Base-by-base conservation (phyloP, 1,284 basidiomycete species). In the Leccinum pseudoinsigne region DNA sequence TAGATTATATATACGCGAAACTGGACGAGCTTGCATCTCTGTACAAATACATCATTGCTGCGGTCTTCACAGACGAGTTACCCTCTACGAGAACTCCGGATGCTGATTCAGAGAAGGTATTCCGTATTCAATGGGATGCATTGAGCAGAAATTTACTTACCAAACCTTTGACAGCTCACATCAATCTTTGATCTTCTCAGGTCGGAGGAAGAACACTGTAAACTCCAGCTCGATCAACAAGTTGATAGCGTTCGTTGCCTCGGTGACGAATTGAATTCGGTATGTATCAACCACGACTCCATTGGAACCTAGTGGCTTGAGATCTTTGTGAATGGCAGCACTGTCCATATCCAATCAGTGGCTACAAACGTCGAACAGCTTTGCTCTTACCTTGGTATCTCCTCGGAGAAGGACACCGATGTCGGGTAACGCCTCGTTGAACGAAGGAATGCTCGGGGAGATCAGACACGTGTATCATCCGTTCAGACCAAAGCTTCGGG, bases 261-360 rank as follows among this genome's bases (percentile, higher is more conserved):
- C 28, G 28, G 28, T 28, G 87, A 88, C 65, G 89, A 92, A 70
- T 80, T 92, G 40, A 92, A 91, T 68, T 78, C 79, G 58, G 89
- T 87, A 67, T 65, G 82, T 72, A 38, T 40, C 18, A 5, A 54
- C 58, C 11, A 12, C 38, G 45, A 54, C 18, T 59, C 16, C 40
- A 36, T 56, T 28, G 2, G 16, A 26, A 58, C 50, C 8, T 61
- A 92, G 89, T 95, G 93, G 93, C 81, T 95, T 34, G 92, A 93
- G 68, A 80, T 86, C 3, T 93, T 94, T 71, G 90, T 93, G 47
- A 85, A 85, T 55, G 87, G 88, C 60, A 87, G 88, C 8, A 87
- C 87, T 0, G 81, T 82, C 16, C 89, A 93, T 65, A 86, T 92
- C 34, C 84, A 89, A 69, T 77, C 77, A 31, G 81, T 93, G 40